A percentile compares a stretch with the other conserved stretches of the same genome.
Conservation (phyloP, 371 early-diverging fungal genomes). For the Lichtheimia ornata region DNA sequence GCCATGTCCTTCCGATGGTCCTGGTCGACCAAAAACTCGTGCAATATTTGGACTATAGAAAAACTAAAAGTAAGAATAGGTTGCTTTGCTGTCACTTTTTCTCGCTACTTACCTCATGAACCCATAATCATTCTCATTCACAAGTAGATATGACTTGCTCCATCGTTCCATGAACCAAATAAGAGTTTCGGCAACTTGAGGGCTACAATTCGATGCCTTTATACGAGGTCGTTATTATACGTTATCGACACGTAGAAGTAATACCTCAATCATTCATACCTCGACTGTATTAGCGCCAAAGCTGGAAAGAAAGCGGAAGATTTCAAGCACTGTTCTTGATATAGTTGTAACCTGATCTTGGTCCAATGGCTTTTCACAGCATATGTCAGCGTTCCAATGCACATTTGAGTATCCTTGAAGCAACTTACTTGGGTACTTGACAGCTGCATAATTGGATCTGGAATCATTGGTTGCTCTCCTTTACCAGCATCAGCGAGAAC, state of each 20-base stretch:
- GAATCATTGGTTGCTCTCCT: conserved; percentile 78
- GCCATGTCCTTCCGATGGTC: conserved; percentile 65
- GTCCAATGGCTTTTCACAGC: conserved; percentile 5
- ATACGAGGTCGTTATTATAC: background rate
- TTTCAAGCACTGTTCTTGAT: conserved; percentile 53
- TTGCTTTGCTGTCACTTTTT: background rate
- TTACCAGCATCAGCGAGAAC: conserved; percentile 67
- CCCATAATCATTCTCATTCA: conserved; percentile 63
- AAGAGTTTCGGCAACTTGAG: conserved; percentile 70
- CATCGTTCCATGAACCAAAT: conserved; percentile 81
- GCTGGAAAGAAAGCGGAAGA: conserved; percentile 40
- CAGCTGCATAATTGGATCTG: conserved; percentile 60
- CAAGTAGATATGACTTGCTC: conserved; percentile 70
- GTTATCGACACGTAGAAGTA: background rate
- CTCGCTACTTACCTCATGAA: conserved; percentile 47
- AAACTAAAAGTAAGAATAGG: background rate
- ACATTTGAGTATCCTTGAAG: too few species aligned
- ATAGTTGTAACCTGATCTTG: conserved; percentile 62
- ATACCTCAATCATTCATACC: conserved; percentile 19
- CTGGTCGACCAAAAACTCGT: conserved; percentile 58
- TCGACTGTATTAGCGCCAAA: conserved; percentile 44
- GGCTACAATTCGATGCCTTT: conserved; percentile 69
- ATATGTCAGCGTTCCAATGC: too few species aligned
- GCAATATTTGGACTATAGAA: conserved; percentile 50
- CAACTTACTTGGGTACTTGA: conserved; percentile 51